Base-by-base conservation (phyloP, 768 basidiomycete species). In the Amanita pallidorosea region DNA sequence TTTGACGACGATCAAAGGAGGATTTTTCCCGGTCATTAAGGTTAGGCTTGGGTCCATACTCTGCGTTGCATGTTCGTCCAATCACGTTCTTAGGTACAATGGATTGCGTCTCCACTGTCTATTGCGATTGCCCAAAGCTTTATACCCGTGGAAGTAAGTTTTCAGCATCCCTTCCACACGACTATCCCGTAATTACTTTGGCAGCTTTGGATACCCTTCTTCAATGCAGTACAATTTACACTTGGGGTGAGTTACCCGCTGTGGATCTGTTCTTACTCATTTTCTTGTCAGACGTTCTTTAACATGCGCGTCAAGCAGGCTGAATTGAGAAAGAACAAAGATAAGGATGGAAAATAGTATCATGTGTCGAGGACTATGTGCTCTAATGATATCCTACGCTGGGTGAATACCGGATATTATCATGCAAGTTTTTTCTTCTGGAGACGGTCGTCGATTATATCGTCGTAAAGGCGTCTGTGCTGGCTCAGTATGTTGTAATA, bases 121-220 rank as follows among this genome's bases (percentile, higher is more conserved):
- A 72, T 89, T 66, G 66, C 78, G 7, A 67, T 89, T 57, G 91
- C 91, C 5, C 90, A 92, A 63, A 81, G 72, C 53, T 89, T 85
- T 63, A 66, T 94, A 38, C 79, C 91, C 11, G 72, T 84, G 18
- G 85, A 90, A 64, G 85, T 85, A 55, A 51, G 76, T 58, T 20
- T 4, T 31, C 7, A 18, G 18, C 2, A 41, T 18, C 22, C 15
- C 13, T 38, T 15, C 15, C 44, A 8, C 44, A 8, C 33, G n/a
- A 33, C 40, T 27, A 35, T 23, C 3, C 13, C 8, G 31, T 15
- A 27, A 18, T 34, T 20, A 43, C 15, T 29, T 33, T 13, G 17
- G 13, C 56, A 88, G 85, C 72, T 90, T 40, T 91, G 90, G 89
- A 85, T 87, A 0, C 85, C 86, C 7, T 94, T 87, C 70, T 92